Evolutionary conservation across 805 yeast species (phyloP), one percentile per base, ranked within the genome.

Genomic region (Zygoascus tannicola): DNA sequence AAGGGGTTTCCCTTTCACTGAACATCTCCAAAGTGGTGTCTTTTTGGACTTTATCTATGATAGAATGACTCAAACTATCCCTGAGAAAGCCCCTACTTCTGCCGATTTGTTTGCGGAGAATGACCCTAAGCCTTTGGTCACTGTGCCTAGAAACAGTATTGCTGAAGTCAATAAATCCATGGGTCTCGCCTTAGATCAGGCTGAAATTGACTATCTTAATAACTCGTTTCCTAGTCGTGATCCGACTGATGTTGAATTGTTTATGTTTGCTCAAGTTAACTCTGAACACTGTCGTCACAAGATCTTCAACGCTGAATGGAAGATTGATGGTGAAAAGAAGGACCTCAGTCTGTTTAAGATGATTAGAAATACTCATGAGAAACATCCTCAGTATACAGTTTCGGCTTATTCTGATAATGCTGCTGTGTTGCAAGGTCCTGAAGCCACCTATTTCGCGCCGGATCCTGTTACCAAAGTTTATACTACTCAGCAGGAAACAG

Each of bases 251-350:
- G 97, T 87, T 20, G 99, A 92, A 67, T 72, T 92, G 50, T 92
- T 92, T 67, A 92, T 92, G 97, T 92, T 92, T 71, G 99, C 98
- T 35, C 99, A 92, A 69, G 98, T 92, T 54, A 92, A 92, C 71
- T 87, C 97, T 21, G 99, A 92, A 68, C 99, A 92, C 69, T 92
- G 99, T 71, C 85, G 99, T 65, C 99, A 92, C 70, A 92, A 92
- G 70, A 92, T 92, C 54, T 92, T 92, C 74, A 92, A 92, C 59
- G 98, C 99, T 35, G 94, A 85, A 56, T 92, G 99, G 99, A 84
- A 84, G 51, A 85, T 92, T 51, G 97, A 92, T 64, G 87, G 85
- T 42, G 74, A 75, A 43, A 67, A 74, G 56, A 84, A 85, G 64
- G 79, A 81, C 42, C 59, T 74, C 57, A 74, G 95, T 16, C 70